Percentiles rank a stretch among this genome's conserved stretches.
Conservation (phyloP, 345 rosid genomes). For the Rhizophora mangle region DNA sequence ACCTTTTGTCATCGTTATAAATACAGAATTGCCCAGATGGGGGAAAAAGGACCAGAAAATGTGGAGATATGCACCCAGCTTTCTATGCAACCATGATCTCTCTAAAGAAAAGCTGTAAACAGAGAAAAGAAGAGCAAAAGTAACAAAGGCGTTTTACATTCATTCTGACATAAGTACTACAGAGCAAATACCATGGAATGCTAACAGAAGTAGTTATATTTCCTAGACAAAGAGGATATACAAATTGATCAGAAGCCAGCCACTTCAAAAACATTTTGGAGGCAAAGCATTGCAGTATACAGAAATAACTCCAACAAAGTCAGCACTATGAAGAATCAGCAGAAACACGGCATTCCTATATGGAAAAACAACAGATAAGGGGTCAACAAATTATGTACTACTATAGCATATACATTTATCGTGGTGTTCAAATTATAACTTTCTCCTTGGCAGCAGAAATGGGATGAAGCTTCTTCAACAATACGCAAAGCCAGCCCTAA, state of each 20-base stretch:
- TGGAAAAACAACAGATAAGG: constrained; percentile 24
- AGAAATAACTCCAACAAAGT: neutral
- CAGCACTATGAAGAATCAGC: neutral
- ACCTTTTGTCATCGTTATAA: no score
- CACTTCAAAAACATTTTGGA: constrained; percentile 25
- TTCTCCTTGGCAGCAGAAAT: neutral
- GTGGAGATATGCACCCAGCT: no score
- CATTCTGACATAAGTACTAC: no score
- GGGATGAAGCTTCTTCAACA: constrained; percentile 17
- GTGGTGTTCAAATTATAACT: constrained; percentile 3
- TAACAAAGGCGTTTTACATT: no score
- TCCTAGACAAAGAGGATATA: neutral
- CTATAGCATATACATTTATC: constrained; percentile 10
- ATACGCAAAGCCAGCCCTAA: constrained; percentile 27
- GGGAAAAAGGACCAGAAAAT: no score
- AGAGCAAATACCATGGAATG: no score
- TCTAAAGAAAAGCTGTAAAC: no score
- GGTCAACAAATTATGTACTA: constrained; percentile 13
- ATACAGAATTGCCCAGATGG: no score
- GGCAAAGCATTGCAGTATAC: constrained; percentile 13
- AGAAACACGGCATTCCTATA: constrained; percentile 17
- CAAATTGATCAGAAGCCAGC: constrained; percentile 27
- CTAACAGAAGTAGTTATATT: no score
- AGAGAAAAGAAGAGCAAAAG: no score
- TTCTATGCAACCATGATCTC: no score